Conservation (phyloP, 2,329 filamentous ascomycete genomes). For the Talaromyces sp. region DNA sequence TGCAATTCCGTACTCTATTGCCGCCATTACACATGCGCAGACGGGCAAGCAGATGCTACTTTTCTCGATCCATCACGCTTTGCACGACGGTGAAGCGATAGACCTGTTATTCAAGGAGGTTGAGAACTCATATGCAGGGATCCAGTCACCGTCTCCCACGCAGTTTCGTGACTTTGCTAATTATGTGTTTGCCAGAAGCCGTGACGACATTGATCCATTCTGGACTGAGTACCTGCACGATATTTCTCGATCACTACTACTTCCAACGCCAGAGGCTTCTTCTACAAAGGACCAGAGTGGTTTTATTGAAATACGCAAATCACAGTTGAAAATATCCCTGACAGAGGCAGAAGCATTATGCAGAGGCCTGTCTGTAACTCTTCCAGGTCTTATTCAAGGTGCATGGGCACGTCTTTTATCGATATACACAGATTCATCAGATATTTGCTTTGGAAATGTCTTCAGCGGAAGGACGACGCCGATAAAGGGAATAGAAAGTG, state of each 20-base stretch:
- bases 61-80: slow-evolving; percentile 67
- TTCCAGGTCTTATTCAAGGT: slow-evolving; percentile 65
- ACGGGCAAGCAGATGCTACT: slow-evolving; percentile 21
- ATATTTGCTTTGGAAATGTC: slow-evolving; percentile 84
- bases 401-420: slow-evolving; percentile 65
- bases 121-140: slow-evolving; percentile 51
- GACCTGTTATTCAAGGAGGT: slow-evolving; percentile 64
- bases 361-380: slow-evolving; percentile 53
- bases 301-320: background rate
- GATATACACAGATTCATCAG: slow-evolving; percentile 50
- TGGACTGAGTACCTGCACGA: slow-evolving; percentile 58
- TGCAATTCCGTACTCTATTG: slow-evolving; percentile 24
- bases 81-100: slow-evolving; percentile 83
- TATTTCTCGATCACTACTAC: slow-evolving; percentile 42
- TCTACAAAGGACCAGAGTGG: background rate
- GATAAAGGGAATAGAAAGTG: slow-evolving; percentile 60
- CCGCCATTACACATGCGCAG: slow-evolving; percentile 15
- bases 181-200: slow-evolving; percentile 52
- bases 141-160: slow-evolving; percentile 45
- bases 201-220: slow-evolving; percentile 40
- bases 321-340: slow-evolving; percentile 33
- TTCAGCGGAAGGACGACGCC: slow-evolving; percentile 69
- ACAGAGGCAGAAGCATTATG: slow-evolving; percentile 45
- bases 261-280: slow-evolving; percentile 12
- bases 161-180: slow-evolving; percentile 61